Evolutionary conservation across 371 early-diverging fungal species (phyloP).

Genomic region (Mortierella sp.): DNA sequence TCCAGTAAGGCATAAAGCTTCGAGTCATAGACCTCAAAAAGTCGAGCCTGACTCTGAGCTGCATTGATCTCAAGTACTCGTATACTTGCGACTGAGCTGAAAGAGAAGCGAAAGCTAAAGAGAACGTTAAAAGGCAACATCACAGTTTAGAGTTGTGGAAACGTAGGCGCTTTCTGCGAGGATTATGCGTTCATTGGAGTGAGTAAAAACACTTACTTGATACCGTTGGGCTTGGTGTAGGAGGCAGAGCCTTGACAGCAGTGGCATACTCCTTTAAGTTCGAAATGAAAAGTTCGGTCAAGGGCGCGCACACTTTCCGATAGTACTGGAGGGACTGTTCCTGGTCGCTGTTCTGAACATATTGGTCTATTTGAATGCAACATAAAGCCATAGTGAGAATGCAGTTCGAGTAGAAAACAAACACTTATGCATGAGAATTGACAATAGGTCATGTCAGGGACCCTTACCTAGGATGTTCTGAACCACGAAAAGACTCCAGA

Average conservation of each 20-base stretch:
- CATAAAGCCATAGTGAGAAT: not conserved
- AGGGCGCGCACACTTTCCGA: conserved; percentile 23
- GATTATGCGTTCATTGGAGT: too few relatives aligned
- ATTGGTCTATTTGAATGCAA: conserved; percentile 19
- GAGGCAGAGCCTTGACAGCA: conserved; percentile 30
- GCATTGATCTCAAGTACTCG: conserved; percentile 34
- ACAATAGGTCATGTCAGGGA: too few relatives aligned
- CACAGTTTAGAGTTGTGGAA: too few relatives aligned
- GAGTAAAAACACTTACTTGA: conserved; percentile 26
- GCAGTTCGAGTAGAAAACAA: too few relatives aligned
- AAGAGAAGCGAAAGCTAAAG: conserved; percentile 33
- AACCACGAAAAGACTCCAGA: conserved; percentile 59
- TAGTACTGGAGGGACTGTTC: conserved; percentile 19
- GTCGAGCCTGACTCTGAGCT: conserved; percentile 46
- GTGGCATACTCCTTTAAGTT: conserved; percentile 34
- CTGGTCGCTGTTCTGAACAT: conserved; percentile 21
- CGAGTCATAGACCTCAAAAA: conserved; percentile 52
- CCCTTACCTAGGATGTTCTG: conserved; percentile 51
- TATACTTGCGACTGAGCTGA: conserved; percentile 18
- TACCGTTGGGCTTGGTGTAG: conserved; percentile 38
- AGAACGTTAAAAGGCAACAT: not conserved
- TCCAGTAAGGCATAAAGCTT: conserved; percentile 39
- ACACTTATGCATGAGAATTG: not conserved
- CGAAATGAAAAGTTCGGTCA: conserved; percentile 37
- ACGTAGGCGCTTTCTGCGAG: too few relatives aligned